phyloP scores from a whole-genome alignment of 192 early-diverging fungal genomes.

The Mortierella claussenii region DNA sequence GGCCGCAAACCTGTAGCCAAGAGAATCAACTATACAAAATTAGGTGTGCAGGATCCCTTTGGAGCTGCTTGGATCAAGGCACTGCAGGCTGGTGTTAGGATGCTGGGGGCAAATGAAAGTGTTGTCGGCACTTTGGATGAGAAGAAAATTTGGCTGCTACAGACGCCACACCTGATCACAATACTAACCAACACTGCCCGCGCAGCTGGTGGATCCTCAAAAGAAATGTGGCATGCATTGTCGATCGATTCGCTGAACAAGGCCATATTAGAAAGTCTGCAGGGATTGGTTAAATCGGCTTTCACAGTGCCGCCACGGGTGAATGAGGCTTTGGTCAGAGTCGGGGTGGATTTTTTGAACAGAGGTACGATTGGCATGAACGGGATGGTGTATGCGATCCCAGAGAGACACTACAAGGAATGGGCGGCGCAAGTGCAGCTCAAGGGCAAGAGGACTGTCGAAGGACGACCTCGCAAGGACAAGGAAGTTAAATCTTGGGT shows the following conservation, averaged over 20 bases:
- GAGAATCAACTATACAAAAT: conserved; percentile 81
- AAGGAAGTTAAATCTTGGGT: conserved; percentile 23
- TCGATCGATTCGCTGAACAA: conserved; percentile 22
- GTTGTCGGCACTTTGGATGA: not conserved
- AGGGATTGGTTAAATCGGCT: conserved; percentile 8
- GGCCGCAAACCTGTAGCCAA: conserved; percentile 81
- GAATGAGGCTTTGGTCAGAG: conserved; percentile 58
- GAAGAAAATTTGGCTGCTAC: conserved; percentile 41
- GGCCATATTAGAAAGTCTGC: conserved; percentile 5
- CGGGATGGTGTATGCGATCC: conserved; percentile 66
- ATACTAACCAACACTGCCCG: conserved; percentile 13
- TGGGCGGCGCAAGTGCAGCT: conserved; percentile 49
- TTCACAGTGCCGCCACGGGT: conserved; percentile 12
- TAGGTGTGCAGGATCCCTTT: conserved; percentile 77
- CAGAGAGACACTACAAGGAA: conserved; percentile 56
- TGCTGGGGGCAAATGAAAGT: conserved; percentile 25
- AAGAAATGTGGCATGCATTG: not conserved
- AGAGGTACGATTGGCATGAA: conserved; percentile 60
- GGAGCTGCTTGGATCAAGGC: conserved; percentile 66
- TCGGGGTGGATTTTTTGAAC: conserved; percentile 61
- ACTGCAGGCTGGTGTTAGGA: conserved; percentile 14
- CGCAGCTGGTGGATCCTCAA: conserved; percentile 3
- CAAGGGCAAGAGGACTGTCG: conserved; percentile 33
- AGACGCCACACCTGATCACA: conserved; percentile 28
- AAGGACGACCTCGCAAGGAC: conserved; percentile 32